Evolutionary conservation across 768 basidiomycete genomes (phyloP).

Genomic region (Melanogaster broomeanus): DNA sequence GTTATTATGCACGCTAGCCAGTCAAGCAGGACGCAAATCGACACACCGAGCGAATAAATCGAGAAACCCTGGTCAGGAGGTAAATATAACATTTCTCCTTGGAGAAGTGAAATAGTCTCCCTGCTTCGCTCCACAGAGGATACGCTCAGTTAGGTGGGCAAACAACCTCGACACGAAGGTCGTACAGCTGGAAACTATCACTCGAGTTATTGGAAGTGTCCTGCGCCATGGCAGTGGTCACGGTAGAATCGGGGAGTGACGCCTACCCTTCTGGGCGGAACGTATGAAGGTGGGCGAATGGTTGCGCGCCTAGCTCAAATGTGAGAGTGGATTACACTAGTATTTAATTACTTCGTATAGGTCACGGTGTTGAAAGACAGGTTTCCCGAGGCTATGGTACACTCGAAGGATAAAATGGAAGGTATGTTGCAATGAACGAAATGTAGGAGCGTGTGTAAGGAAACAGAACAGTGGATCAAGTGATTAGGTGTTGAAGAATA

Average conservation of each 20-base stretch:
- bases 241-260: neutral
- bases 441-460: conserved; percentile 1
- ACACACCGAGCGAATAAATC: conserved; percentile 61
- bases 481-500: neutral
- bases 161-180: conserved; percentile 62
- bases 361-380: no score
- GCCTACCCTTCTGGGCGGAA: neutral
- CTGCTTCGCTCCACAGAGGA: conserved; percentile 63
- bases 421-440: neutral
- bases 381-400: no score
- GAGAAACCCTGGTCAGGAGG: conserved; percentile 67
- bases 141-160: conserved; percentile 57
- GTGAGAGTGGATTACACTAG: no score
- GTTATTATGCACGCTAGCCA: neutral
- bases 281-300: no score
- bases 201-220: conserved; percentile 3
- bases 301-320: no score
- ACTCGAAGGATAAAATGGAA: no score
- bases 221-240: conserved; percentile 1
- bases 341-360: no score
- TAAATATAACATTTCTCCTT: conserved; percentile 64
- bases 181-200: conserved; percentile 61
- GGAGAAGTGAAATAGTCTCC: conserved; percentile 63
- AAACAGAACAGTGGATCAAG: neutral
- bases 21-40: neutral